Evolutionary conservation across 2,329 filamentous ascomycete species (phyloP).

Genomic region (Cytospora schulzeri): DNA sequence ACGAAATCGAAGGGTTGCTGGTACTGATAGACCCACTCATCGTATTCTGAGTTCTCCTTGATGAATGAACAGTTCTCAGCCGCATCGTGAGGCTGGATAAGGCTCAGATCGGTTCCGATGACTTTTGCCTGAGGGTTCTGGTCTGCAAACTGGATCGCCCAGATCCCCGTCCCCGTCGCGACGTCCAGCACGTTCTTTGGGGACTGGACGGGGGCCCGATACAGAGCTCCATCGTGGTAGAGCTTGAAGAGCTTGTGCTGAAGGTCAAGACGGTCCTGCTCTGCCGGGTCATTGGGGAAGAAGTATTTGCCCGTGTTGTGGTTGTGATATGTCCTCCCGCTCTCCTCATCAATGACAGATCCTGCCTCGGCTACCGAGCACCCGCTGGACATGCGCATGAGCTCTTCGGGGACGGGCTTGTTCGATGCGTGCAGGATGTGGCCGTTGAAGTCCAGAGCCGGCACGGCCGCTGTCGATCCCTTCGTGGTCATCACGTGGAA

Average conservation of each 20-base stretch:
- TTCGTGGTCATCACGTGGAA: neutral
- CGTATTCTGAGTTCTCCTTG: conserved; percentile 55
- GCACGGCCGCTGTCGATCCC: neutral
- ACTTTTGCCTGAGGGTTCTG: conserved; percentile 43
- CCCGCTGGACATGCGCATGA: conserved; percentile 15
- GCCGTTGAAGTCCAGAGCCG: conserved; percentile 11
- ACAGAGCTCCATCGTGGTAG: conserved; percentile 43
- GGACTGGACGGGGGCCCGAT: conserved; percentile 47
- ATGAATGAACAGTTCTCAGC: conserved; percentile 57
- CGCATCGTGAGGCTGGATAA: conserved; percentile 44
- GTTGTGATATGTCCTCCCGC: conserved; percentile 20
- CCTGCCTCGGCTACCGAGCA: conserved; percentile 13
- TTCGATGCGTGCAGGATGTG: conserved; percentile 12
- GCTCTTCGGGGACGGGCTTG: conserved; percentile 18
- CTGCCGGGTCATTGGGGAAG: conserved; percentile 38
- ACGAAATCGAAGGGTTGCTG: conserved; percentile 56
- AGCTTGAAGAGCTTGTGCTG: conserved; percentile 44
- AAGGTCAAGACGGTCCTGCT: conserved; percentile 42
- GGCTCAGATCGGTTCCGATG: conserved; percentile 49
- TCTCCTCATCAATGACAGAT: conserved; percentile 20
- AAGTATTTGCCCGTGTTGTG: conserved; percentile 33
- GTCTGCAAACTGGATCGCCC: conserved; percentile 51
- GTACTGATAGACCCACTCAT: conserved; percentile 49
- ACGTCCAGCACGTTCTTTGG: conserved; percentile 50
- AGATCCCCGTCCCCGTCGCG: conserved; percentile 50